Evolutionary conservation across 202 grass and related monocot genomes (phyloP).

Genomic region (Setaria viridis): DNA sequence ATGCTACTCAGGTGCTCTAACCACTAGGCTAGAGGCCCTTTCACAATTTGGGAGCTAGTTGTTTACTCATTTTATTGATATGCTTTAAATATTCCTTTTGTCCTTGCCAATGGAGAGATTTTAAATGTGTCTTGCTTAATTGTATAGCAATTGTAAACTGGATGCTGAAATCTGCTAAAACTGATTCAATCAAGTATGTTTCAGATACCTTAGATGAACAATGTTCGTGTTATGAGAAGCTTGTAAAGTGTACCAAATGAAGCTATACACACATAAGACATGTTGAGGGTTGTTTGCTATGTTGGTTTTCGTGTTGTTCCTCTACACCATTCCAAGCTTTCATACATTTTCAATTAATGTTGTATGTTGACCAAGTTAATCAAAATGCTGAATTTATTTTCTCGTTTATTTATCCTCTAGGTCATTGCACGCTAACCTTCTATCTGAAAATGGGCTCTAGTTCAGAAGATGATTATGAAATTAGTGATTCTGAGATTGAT

Average conservation of each 20-base stretch:
- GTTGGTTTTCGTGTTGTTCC: no score
- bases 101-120: background rate
- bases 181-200: no score
- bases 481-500: constrained; percentile 1
- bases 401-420: background rate
- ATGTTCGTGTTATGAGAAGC: no score
- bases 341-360: background rate
- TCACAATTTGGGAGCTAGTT: no score
- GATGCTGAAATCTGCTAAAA: no score
- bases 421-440: background rate
- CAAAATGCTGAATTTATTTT: background rate
- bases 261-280: no score
- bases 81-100: background rate
- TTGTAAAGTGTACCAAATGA: no score
- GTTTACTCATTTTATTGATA: background rate
- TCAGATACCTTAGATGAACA: no score
- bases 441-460: background rate
- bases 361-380: background rate
- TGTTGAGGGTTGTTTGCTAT: no score
- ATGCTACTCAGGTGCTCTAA: no score
- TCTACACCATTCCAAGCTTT: background rate
- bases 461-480: background rate
- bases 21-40: no score
- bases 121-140: background rate
- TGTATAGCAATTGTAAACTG: background rate